A percentile compares a stretch with the other conserved stretches of the same genome.
These are phyloP conservation scores for Zalaria obscura DNA, from an alignment of 2,329 filamentous ascomycete species.

Conservation along the genomic window DNA sequence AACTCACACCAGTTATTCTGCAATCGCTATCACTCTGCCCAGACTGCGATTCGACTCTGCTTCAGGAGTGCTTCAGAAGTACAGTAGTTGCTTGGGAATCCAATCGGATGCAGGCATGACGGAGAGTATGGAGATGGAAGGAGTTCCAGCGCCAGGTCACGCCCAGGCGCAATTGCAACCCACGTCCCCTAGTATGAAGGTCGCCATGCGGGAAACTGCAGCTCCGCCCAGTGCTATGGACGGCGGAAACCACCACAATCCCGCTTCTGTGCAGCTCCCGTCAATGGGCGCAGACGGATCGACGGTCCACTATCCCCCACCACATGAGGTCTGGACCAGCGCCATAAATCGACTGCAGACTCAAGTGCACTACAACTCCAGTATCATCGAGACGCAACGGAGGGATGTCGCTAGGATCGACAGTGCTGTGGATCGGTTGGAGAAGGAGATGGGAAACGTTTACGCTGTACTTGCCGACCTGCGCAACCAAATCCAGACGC, in stretches of 20 bases:
- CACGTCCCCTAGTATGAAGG: conserved; percentile 1
- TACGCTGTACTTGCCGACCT: conserved; percentile 21
- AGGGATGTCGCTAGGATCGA: conserved; percentile 26
- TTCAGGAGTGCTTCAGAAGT: no score
- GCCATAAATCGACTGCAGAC: conserved; percentile 29
- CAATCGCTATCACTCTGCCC: no score
- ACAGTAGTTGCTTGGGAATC: no score
- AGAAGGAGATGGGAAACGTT: conserved; percentile 22
- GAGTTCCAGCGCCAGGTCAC: conserved; percentile 5
- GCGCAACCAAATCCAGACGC: conserved; percentile 19
- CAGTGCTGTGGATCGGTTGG: conserved; percentile 23
- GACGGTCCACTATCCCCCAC: conserved; percentile 2
- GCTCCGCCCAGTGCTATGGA: background rate
- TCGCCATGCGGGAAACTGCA: conserved; percentile 1
- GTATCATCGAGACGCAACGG: conserved; percentile 23
- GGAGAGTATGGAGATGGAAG: conserved; percentile 10
- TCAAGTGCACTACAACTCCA: conserved; percentile 33
- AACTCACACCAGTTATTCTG: no score
- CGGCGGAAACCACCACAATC: background rate
- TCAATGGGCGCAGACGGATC: conserved; percentile 2
- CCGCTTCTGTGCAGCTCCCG: conserved; percentile 2
- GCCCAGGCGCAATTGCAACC: conserved; percentile 1
- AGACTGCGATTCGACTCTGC: no score
- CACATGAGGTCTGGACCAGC: conserved; percentile 19
- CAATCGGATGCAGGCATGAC: background rate